phyloP scores from a whole-genome alignment of 768 basidiomycete genomes.

The Coprinellus aureogranulatus region DNA sequence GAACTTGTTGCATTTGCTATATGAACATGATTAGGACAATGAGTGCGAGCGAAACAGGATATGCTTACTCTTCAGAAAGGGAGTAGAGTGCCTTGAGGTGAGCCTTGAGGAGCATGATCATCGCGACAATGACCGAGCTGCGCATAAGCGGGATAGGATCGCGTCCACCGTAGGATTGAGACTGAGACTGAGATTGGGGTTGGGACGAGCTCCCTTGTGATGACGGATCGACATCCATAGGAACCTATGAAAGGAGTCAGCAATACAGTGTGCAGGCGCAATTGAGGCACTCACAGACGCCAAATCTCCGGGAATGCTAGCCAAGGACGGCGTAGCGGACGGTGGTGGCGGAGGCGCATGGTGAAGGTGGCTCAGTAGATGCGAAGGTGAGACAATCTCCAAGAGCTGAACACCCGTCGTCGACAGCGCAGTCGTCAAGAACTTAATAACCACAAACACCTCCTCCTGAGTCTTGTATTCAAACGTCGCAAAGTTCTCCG shows the following conservation, averaged over 20 bases:
- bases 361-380: constrained; percentile 63
- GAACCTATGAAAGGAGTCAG: constrained; percentile 9
- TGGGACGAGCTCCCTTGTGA: neutral
- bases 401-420: constrained; percentile 81
- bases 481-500: constrained; percentile 88
- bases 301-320: constrained; percentile 7
- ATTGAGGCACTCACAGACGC: constrained; percentile 7
- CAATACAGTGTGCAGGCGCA: neutral
- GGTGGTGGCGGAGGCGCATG: constrained; percentile 16
- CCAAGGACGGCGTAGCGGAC: constrained; percentile 1
- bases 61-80: constrained; percentile 84
- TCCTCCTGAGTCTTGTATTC: constrained; percentile 98
- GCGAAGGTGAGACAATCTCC: constrained; percentile 67
- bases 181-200: neutral
- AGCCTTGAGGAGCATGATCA: constrained; percentile 84
- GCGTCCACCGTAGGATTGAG: constrained; percentile 2
- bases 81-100: constrained; percentile 83
- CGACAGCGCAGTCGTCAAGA: constrained; percentile 71
- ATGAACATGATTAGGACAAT: neutral
- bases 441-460: constrained; percentile 78
- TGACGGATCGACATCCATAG: constrained; percentile 16
- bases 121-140: constrained; percentile 73
- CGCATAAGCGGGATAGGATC: constrained; percentile 44
- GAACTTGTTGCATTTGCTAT: constrained; percentile 90
- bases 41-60: neutral